These are phyloP conservation scores for Mimosa pudica DNA, from an alignment of 306 rosid species.

Conservation along the genomic window DNA sequence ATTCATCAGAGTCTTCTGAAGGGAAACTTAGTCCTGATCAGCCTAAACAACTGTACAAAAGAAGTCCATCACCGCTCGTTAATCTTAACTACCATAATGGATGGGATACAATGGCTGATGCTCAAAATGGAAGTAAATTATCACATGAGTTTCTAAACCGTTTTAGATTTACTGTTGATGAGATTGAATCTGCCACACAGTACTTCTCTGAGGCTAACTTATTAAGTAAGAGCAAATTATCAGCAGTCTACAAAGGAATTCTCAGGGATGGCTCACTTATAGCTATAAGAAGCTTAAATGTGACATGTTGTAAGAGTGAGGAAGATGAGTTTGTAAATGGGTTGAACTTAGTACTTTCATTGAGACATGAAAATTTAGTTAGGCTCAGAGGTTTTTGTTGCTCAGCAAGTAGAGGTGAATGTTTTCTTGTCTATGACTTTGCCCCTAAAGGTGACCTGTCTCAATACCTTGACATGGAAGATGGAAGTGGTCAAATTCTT, in stretches of 20 bases:
- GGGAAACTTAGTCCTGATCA: slow-evolving; percentile 68
- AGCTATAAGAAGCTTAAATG: slow-evolving; percentile 69
- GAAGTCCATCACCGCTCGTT: slow-evolving; percentile 78
- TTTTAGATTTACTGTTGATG: slow-evolving; percentile 77
- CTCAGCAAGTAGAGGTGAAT: slow-evolving; percentile 88
- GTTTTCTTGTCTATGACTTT: slow-evolving; percentile 82
- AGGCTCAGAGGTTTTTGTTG: slow-evolving; percentile 91
- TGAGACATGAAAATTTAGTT: slow-evolving; percentile 76
- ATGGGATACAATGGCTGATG: slow-evolving; percentile 71
- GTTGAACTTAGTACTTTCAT: slow-evolving; percentile 61
- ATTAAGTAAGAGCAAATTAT: slow-evolving; percentile 73
- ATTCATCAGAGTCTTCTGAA: slow-evolving; percentile 50
- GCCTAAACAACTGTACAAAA: slow-evolving; percentile 59
- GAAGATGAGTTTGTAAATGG: slow-evolving; percentile 83
- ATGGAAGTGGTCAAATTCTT: slow-evolving; percentile 60
- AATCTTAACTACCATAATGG: slow-evolving; percentile 75
- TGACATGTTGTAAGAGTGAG: slow-evolving; percentile 82
- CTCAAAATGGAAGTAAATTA: slow-evolving; percentile 49
- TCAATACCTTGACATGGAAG: slow-evolving; percentile 66
- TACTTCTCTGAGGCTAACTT: slow-evolving; percentile 76
- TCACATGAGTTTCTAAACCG: slow-evolving; percentile 51
- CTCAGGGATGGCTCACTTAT: slow-evolving; percentile 88
- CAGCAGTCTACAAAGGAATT: slow-evolving; percentile 78
- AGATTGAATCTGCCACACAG: slow-evolving; percentile 91
- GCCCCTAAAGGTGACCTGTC: slow-evolving; percentile 74